Evolutionary conservation across 208 protist species (phyloP).

Genomic region (Trypanosoma avium): DNA sequence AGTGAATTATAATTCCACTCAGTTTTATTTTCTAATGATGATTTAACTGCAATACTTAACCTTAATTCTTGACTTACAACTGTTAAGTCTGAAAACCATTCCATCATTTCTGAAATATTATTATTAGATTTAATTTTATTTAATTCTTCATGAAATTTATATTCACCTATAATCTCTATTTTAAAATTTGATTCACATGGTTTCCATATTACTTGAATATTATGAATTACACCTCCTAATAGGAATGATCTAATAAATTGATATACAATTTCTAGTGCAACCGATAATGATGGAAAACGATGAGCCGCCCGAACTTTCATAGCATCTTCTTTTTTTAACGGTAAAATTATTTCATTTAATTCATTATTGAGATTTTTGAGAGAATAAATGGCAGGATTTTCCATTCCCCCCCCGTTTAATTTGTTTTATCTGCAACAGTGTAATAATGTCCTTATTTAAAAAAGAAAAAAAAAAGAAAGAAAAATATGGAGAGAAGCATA

Average conservation of each 20-base stretch:
- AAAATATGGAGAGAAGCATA: no score
- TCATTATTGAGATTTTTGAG: no score
- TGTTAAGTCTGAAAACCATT: slow-evolving; percentile 12
- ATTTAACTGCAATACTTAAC: not conserved
- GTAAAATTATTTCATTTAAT: slow-evolving; percentile 24
- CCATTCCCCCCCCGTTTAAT: slow-evolving; percentile 1
- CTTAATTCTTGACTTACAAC: slow-evolving; percentile 11
- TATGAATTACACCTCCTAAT: not conserved
- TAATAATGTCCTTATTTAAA: no score
- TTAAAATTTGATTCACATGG: slow-evolving; percentile 4
- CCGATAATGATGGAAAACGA: slow-evolving; percentile 44
- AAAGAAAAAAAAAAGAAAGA: no score
- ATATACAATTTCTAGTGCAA: slow-evolving; percentile 31
- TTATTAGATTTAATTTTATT: not conserved
- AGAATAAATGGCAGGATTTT: not conserved
- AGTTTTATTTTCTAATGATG: not conserved
- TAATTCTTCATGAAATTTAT: not conserved
- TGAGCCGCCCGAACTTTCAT: slow-evolving; percentile 37
- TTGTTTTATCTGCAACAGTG: no score
- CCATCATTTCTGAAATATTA: not conserved
- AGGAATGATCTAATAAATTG: slow-evolving; percentile 19
- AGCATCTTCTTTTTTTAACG: slow-evolving; percentile 18
- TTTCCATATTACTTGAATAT: not conserved
- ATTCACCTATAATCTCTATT: slow-evolving; percentile 13
- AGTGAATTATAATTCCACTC: not conserved